phyloP scores from a whole-genome alignment of 2,329 filamentous ascomycete species.

The Cytospora piceae region DNA sequence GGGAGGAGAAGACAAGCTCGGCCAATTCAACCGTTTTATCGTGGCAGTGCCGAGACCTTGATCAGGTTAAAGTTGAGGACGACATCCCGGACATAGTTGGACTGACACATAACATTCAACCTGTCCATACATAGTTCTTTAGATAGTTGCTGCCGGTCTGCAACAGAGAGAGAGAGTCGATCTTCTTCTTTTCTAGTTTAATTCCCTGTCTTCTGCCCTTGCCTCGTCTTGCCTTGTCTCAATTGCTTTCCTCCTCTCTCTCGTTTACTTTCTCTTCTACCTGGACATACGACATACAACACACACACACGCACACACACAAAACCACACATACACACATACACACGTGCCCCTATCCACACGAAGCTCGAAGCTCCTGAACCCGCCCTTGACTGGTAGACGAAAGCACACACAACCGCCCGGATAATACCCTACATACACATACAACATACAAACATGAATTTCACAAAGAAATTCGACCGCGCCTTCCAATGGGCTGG shows the following conservation, averaged over 20 bases:
- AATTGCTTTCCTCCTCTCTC: no score
- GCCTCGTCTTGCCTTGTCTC: slow-evolving; percentile 2
- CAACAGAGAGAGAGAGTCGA: slow-evolving; percentile 11
- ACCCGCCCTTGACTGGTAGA: background rate
- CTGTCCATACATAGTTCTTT: slow-evolving; percentile 6
- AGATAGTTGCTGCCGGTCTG: slow-evolving; percentile 14
- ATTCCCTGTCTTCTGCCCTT: slow-evolving; percentile 8
- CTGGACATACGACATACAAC: background rate
- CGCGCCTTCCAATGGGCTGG: slow-evolving; percentile 97
- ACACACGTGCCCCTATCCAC: slow-evolving; percentile 9
- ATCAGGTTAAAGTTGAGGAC: slow-evolving; percentile 2
- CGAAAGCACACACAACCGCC: background rate
- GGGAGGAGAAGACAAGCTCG: slow-evolving; percentile 2
- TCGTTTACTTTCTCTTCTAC: slow-evolving; percentile 1
- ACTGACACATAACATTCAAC: slow-evolving; percentile 11
- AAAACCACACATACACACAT: background rate
- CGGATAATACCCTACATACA: background rate
- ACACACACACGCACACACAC: background rate
- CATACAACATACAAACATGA: slow-evolving; percentile 44
- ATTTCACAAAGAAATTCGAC: slow-evolving; percentile 82
- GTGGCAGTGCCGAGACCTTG: slow-evolving; percentile 20
- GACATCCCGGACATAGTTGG: background rate
- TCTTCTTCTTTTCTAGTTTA: background rate
- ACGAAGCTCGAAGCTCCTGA: background rate
- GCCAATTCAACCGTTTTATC: slow-evolving; percentile 24